A percentile compares a stretch with the other conserved stretches of the same genome.
Evolutionary conservation across 148 eudicot species (phyloP).

Genomic region (Drosera capensis): DNA sequence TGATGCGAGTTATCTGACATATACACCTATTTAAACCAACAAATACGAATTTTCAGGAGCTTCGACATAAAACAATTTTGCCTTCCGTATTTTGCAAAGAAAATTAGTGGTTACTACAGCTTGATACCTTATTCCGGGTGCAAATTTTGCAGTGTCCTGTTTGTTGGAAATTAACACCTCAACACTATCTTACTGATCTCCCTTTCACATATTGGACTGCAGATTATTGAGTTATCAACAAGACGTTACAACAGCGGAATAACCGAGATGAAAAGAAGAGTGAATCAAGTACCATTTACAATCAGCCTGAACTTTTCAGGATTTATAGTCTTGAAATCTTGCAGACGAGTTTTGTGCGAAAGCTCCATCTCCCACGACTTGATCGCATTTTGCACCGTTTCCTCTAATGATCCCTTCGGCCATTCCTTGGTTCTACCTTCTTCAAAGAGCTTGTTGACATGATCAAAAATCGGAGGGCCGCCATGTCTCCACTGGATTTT

Average conservation of each 20-base stretch:
- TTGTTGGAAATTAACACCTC: too few species aligned
- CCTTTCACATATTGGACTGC: too few species aligned
- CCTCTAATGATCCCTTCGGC: slow-evolving; percentile 65
- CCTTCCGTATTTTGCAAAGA: background rate
- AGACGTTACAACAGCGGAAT: background rate
- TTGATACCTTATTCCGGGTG: background rate
- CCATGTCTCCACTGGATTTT: slow-evolving; percentile 47
- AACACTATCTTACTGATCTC: too few species aligned
- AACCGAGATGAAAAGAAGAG: background rate
- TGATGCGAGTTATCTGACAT: too few species aligned
- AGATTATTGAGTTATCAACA: background rate
- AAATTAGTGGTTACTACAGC: background rate
- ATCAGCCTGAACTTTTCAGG: slow-evolving; percentile 20
- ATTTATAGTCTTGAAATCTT: slow-evolving; percentile 50
- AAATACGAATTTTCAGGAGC: background rate
- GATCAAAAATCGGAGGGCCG: slow-evolving; percentile 55
- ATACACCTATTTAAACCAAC: too few species aligned
- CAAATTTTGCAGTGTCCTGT: too few species aligned
- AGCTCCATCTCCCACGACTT: slow-evolving; percentile 85
- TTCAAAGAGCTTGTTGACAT: slow-evolving; percentile 60
- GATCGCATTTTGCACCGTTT: slow-evolving; percentile 58
- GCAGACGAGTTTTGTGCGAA: slow-evolving; percentile 34
- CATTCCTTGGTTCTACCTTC: slow-evolving; percentile 72
- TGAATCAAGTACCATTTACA: slow-evolving; percentile 36
- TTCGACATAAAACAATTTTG: background rate